Evolutionary conservation across 1,284 basidiomycete genomes (phyloP).

Genomic region (Cryptococcus sp.): DNA sequence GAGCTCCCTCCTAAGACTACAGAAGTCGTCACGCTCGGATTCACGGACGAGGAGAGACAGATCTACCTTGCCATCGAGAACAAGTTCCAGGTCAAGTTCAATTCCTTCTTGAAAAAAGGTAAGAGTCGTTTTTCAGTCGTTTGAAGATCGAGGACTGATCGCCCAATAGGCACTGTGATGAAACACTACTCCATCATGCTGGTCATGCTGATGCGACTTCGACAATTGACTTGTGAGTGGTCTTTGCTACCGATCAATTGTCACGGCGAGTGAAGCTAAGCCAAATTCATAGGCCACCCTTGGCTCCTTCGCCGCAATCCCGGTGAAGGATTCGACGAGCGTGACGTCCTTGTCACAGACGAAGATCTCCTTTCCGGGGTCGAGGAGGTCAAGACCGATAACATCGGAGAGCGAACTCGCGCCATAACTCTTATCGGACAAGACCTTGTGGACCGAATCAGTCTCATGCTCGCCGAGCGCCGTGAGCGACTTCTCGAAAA

Average conservation of each 20-base stretch:
- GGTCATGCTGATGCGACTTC: slow-evolving; percentile 45
- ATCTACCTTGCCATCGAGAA: slow-evolving; percentile 50
- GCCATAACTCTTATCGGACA: slow-evolving; percentile 29
- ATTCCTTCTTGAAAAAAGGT: slow-evolving; percentile 46
- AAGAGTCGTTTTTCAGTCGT: neutral
- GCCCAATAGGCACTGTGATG: slow-evolving; percentile 44
- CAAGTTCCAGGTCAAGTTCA: slow-evolving; percentile 45
- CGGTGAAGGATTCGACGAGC: slow-evolving; percentile 21
- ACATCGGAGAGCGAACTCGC: slow-evolving; percentile 34
- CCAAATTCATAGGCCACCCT: slow-evolving; percentile 32
- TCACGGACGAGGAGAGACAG: slow-evolving; percentile 48
- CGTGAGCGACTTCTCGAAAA: slow-evolving; percentile 17
- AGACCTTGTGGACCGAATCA: slow-evolving; percentile 31
- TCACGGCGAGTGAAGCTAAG: neutral
- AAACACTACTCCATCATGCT: slow-evolving; percentile 48
- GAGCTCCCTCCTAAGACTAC: slow-evolving; percentile 44
- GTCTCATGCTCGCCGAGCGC: slow-evolving; percentile 35
- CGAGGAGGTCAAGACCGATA: slow-evolving; percentile 20
- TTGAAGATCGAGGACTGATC: neutral
- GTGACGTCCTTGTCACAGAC: slow-evolving; percentile 43
- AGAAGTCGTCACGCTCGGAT: slow-evolving; percentile 39
- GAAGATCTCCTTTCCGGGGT: slow-evolving; percentile 31
- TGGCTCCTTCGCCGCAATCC: slow-evolving; percentile 44
- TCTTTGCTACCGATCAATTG: neutral
- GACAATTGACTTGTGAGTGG: slow-evolving; percentile 33